Percentiles rank a stretch among this genome's conserved stretches.
Evolutionary conservation across 805 yeast genomes (phyloP).

Genomic region (Pichia insulana): DNA sequence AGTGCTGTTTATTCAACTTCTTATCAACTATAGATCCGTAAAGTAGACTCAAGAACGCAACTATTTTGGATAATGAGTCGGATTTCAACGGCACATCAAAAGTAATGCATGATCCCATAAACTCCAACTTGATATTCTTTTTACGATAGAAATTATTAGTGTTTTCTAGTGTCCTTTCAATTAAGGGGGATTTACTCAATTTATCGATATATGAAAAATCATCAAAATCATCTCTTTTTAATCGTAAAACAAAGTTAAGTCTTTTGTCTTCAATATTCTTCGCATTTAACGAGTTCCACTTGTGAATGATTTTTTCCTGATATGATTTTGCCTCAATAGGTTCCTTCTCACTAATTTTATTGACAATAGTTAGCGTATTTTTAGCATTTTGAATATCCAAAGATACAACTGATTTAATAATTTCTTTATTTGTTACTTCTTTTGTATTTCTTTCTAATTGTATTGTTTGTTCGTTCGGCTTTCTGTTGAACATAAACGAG

Average conservation of each 20-base stretch:
- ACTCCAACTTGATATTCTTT: constrained; percentile 3
- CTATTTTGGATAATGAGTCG: neutral
- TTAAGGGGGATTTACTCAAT: constrained; percentile 4
- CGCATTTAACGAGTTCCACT: neutral
- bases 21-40: constrained; percentile 2
- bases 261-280: constrained; percentile 1
- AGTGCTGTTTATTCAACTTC: neutral
- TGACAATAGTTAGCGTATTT: neutral
- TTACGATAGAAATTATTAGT: constrained; percentile 3
- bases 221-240: constrained; percentile 5
- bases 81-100: constrained; percentile 6
- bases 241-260: constrained; percentile 3
- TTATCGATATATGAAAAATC: constrained; percentile 1
- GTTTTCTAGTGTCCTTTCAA: neutral
- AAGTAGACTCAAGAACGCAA: constrained; percentile 6
- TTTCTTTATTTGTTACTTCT: neutral
- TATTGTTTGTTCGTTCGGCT: constrained; percentile 19
- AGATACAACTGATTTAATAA: neutral
- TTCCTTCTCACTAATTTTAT: neutral
- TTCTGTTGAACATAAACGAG: constrained; percentile 18
- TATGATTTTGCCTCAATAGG: neutral
- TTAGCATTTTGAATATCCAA: constrained; percentile 8
- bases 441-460: constrained; percentile 19
- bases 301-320: too few species aligned
- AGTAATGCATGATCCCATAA: constrained; percentile 1